Evolutionary conservation across 257 asterid genomes (phyloP).

Genomic region (Gentiana straminea): DNA sequence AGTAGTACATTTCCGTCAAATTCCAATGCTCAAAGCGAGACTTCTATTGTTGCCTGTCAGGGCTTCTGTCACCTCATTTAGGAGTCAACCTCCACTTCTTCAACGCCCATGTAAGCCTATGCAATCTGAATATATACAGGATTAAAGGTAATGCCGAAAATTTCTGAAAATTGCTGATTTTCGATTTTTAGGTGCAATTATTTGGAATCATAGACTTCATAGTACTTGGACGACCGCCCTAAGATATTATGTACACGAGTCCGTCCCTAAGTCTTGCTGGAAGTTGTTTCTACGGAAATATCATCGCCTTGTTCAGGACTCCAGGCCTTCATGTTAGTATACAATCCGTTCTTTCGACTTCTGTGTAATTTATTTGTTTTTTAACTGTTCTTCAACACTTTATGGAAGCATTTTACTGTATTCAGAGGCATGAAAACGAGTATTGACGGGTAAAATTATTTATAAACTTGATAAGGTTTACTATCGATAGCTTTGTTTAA

Average conservation of each 20-base stretch:
- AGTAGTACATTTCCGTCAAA: background rate
- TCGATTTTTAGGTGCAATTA: slow-evolving; percentile 4
- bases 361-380: background rate
- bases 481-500: background rate
- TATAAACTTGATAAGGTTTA: too few species aligned
- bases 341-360: too few species aligned
- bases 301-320: slow-evolving; percentile 9
- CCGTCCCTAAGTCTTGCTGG: slow-evolving; percentile 8
- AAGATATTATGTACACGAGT: slow-evolving; percentile 10
- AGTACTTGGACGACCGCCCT: slow-evolving; percentile 11
- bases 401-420: too few species aligned
- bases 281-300: slow-evolving; percentile 12
- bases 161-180: background rate
- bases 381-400: background rate
- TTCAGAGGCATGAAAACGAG: too few species aligned
- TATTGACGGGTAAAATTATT: background rate
- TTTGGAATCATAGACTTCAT: slow-evolving; percentile 11
- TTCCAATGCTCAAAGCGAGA: slow-evolving; percentile 20
- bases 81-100: slow-evolving; percentile 4
- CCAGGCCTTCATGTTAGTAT: slow-evolving; percentile 17
- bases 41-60: slow-evolving; percentile 15
- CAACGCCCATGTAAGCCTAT: slow-evolving; percentile 13
- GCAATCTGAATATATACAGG: background rate
- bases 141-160: too few species aligned
- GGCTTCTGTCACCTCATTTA: slow-evolving; percentile 9